phyloP scores from a whole-genome alignment of 2,329 filamentous ascomycete genomes.

The Cytospora paraplurivora region DNA sequence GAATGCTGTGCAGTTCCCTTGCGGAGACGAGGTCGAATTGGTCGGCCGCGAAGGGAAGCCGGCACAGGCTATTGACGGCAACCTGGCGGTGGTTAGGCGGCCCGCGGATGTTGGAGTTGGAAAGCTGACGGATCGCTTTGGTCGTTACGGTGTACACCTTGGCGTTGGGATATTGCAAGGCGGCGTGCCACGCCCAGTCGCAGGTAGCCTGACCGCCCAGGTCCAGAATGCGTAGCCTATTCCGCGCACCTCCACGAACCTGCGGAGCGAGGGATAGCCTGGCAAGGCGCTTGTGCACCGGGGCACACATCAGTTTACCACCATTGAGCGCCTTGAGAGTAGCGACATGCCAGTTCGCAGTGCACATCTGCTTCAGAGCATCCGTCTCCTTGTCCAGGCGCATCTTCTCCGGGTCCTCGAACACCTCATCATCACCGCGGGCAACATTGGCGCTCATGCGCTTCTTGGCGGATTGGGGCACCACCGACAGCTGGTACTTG shows the following conservation, averaged over 20 bases:
- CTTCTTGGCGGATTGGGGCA: slow-evolving; percentile 70
- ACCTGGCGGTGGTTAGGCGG: slow-evolving; percentile 87
- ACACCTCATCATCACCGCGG: slow-evolving; percentile 67
- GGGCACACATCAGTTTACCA: slow-evolving; percentile 64
- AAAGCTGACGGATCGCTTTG: slow-evolving; percentile 68
- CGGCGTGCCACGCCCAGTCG: slow-evolving; percentile 96
- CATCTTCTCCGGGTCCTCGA: slow-evolving; percentile 64
- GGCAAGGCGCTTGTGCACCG: slow-evolving; percentile 63
- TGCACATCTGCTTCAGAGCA: slow-evolving; percentile 71
- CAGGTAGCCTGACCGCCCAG: slow-evolving; percentile 82
- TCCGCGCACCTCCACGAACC: slow-evolving; percentile 42
- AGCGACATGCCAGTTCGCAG: slow-evolving; percentile 63
- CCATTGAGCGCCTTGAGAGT: slow-evolving; percentile 64
- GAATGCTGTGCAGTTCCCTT: slow-evolving; percentile 79
- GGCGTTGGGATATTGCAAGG: slow-evolving; percentile 79
- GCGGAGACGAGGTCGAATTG: slow-evolving; percentile 93
- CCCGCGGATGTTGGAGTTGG: slow-evolving; percentile 75
- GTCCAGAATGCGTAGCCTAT: slow-evolving; percentile 68
- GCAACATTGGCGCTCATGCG: slow-evolving; percentile 72
- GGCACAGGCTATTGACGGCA: slow-evolving; percentile 73
- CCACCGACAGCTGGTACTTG: slow-evolving; percentile 76
- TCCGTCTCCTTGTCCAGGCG: slow-evolving; percentile 77
- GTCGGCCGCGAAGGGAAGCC: slow-evolving; percentile 80
- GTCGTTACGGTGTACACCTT: slow-evolving; percentile 88
- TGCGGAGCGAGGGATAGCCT: slow-evolving; percentile 52